Conservation (phyloP, 2,329 filamentous ascomycete genomes). For the Colletotrichum neosansevieriae region DNA sequence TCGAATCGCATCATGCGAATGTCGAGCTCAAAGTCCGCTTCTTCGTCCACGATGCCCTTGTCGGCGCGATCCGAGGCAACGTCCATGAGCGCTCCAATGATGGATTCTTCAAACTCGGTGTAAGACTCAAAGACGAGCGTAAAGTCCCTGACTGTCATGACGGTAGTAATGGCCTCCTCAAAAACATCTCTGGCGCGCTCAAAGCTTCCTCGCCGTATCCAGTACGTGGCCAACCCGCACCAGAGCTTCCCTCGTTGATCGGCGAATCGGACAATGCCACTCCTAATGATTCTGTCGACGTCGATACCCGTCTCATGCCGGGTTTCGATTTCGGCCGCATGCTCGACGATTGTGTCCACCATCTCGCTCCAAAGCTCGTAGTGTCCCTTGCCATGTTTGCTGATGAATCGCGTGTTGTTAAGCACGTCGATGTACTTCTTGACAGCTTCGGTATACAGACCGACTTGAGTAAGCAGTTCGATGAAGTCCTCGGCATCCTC, state of each 20-base stretch:
- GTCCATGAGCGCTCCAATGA: slow-evolving; percentile 93
- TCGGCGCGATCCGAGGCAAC: slow-evolving; percentile 83
- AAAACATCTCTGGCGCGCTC: slow-evolving; percentile 94
- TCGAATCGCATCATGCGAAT: slow-evolving; percentile 98
- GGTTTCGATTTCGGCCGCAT: slow-evolving; percentile 87
- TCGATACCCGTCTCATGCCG: slow-evolving; percentile 86
- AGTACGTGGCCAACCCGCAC: slow-evolving; percentile 95
- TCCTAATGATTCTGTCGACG: slow-evolving; percentile 91
- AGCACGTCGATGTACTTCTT: slow-evolving; percentile 92
- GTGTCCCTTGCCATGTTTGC: slow-evolving; percentile 92
- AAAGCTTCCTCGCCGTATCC: slow-evolving; percentile 93
- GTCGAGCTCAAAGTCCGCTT: slow-evolving; percentile 93
- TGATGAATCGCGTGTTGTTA: slow-evolving; percentile 90
- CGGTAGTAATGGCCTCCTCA: slow-evolving; percentile 95
- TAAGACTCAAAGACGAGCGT: slow-evolving; percentile 97
- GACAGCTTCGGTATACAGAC: slow-evolving; percentile 90
- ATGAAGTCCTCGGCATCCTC: slow-evolving; percentile 97
- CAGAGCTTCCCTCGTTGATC: slow-evolving; percentile 96
- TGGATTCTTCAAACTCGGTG: slow-evolving; percentile 95
- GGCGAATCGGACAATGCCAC: slow-evolving; percentile 89
- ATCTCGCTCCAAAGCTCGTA: slow-evolving; percentile 99
- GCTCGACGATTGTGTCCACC: slow-evolving; percentile 92
- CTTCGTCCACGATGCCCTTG: slow-evolving; percentile 80
- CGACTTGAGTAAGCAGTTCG: slow-evolving; percentile 83
- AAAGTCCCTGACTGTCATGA: slow-evolving; percentile 99